Base-by-base conservation (phyloP, 169 alveolate genomes). In the Eimeria mitis region DNA sequence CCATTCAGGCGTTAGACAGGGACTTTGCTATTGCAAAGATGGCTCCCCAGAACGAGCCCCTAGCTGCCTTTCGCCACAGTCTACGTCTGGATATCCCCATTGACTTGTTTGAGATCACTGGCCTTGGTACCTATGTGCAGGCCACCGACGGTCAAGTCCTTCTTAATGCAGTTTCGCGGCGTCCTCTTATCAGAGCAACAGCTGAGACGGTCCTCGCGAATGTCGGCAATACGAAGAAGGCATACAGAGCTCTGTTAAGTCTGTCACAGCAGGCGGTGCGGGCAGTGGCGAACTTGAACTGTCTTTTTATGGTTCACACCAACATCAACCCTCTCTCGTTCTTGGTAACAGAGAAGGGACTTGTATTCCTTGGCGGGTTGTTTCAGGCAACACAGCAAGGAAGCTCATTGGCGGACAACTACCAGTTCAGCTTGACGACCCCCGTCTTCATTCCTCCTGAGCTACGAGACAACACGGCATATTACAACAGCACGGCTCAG, bases 221-320 rank as follows among this genome's bases (percentile, higher is more conserved):
- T 9, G 78, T 37, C 5, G 56, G 81, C 3, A 40, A 7, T 6
- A n/a, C 49, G 25, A 59, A 40, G n/a, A 87, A 23, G 44, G 81
- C 81, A 0, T 25, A 87, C 47, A 87, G 14, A n/a, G 92, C 92
- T 34, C 63, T 87, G 40, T 56, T 87, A 9, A 63, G 92, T 42
- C 71, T 87, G 63, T 87, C 92, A 4, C 92, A 87, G 65, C 92
- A 87, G 52, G 92, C 92, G 34, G 92, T 87, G 42, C 59, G 78
- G 2, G 52, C 54, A 31, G 92, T 87, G 28, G 59, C 92, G n/a
- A 87, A 59, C 34, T 71, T 87, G 44, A 87, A 87, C 19, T 87
- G 92, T 56, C 28, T 63, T 13, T 8, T n/a, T 40, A 42, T 87
- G 78, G 92, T 87, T n/a, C 92, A 87, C 65, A 87, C 92, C 52